Base-by-base conservation (phyloP, 2,329 filamentous ascomycete genomes). In the Corynespora cassiicola region DNA sequence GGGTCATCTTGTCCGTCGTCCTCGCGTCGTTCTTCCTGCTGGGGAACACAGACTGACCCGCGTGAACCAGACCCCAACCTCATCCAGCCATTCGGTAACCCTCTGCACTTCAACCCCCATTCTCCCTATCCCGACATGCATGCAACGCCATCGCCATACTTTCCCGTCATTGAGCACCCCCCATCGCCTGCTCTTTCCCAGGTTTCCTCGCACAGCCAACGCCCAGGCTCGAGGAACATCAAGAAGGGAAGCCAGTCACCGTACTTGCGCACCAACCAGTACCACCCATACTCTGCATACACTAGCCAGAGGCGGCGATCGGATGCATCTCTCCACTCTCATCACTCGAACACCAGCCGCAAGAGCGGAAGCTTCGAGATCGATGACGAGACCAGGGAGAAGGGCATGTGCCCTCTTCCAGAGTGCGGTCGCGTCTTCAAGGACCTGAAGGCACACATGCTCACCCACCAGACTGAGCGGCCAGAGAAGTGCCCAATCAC, bases 401-500 rank as follows among this genome's bases (percentile, higher is more conserved):
- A 86, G 59, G 80, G 80, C 21, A 78, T 87, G 46, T 95, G 90
- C 75, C 87, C 88, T 1, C 85, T 90, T 61, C 84, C 87, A 6
- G 89, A 92, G 41, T 96, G 90, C 58, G 89, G 90, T 49, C 85
- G 87, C 58, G 78, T 85, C 41, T 95, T 95, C 79, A 95, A 95
- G 72, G 90, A 96, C 61, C 75, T 95, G 50, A 92, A 92, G 71
- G 90, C 91, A 7, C 91, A 96, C 70, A 92, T 95, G 87, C 81
- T 96, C 65, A 96, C 91, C 0, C 91, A 96, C 68, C 88, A 94
- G 70, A 87, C 84, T 42, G 90, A 96, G 73, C 80, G 91, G 16
- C 91, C 91, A 0, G 90, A 96, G 66, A 96, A 96, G 74, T 96
- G 91, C 71, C 91, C 91, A 1, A 96, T 96, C 54, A 78, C 86